Evolutionary conservation across 345 rosid genomes (phyloP).

Genomic region (Triadica sebifera): DNA sequence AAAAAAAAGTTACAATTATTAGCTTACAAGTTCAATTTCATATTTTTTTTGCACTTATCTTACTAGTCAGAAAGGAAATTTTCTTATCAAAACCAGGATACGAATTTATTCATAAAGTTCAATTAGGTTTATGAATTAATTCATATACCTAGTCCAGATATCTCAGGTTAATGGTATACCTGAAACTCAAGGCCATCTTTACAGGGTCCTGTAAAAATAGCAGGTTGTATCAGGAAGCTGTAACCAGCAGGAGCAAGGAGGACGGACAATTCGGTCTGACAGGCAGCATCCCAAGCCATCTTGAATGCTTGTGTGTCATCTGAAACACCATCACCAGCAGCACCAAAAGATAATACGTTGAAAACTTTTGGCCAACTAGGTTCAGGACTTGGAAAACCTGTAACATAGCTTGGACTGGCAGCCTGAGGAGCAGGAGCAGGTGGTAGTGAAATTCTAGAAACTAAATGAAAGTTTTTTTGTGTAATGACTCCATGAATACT

Average conservation of each 20-base stretch:
- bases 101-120: too few relatives aligned
- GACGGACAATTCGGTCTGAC: constrained; percentile 36
- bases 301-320: constrained; percentile 86
- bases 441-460: constrained; percentile 26
- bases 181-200: constrained; percentile 29
- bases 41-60: too few relatives aligned
- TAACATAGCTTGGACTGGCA: not conserved
- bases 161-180: constrained; percentile 19
- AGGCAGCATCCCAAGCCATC: constrained; percentile 81
- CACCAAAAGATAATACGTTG: constrained; percentile 69
- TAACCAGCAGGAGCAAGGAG: constrained; percentile 62
- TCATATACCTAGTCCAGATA: too few relatives aligned
- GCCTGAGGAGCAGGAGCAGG: constrained; percentile 26
- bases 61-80: too few relatives aligned
- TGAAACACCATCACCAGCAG: constrained; percentile 64
- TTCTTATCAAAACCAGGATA: too few relatives aligned
- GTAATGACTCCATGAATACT: constrained; percentile 8
- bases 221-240: constrained; percentile 29
- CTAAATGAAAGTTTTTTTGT: constrained; percentile 1
- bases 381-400: not conserved
- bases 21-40: too few relatives aligned
- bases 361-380: constrained; percentile 15
- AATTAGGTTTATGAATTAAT: too few relatives aligned
- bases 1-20: too few relatives aligned
- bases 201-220: constrained; percentile 35